These are phyloP conservation scores for Prunus dulcis DNA, from an alignment of 306 rosid genomes.

Conservation along the genomic window DNA sequence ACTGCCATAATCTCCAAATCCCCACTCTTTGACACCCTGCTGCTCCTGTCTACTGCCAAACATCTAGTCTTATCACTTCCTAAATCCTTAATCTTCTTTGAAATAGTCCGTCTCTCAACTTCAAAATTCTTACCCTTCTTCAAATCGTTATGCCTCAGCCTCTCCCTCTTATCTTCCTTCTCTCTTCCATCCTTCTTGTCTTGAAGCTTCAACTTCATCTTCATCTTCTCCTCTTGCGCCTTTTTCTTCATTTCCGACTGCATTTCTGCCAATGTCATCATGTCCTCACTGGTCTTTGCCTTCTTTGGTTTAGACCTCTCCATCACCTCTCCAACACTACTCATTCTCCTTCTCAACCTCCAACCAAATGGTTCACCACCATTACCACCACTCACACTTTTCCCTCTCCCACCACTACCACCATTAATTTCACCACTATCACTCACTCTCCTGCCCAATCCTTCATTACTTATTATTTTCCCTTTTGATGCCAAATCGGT, in stretches of 20 bases:
- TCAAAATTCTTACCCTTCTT: slow-evolving; percentile 23
- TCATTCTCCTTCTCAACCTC: slow-evolving; percentile 56
- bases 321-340: slow-evolving; percentile 64
- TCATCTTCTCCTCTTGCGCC: slow-evolving; percentile 36
- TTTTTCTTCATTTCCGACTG: slow-evolving; percentile 52
- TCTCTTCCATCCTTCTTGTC: slow-evolving; percentile 2
- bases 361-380: slow-evolving; percentile 32
- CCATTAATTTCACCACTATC: slow-evolving; percentile 18
- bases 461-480: slow-evolving; percentile 9
- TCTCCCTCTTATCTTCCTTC: background rate
- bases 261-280: slow-evolving; percentile 84
- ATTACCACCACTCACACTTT: slow-evolving; percentile 10
- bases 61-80: slow-evolving; percentile 26
- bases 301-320: slow-evolving; percentile 53
- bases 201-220: slow-evolving; percentile 18
- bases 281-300: slow-evolving; percentile 48
- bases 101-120: slow-evolving; percentile 8
- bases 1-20: slow-evolving; percentile 47
- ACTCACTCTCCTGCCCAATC: slow-evolving; percentile 1
- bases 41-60: slow-evolving; percentile 18
- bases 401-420: slow-evolving; percentile 19
- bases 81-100: slow-evolving; percentile 26
- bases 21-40: slow-evolving; percentile 16
- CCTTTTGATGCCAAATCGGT: slow-evolving; percentile 4
- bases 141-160: slow-evolving; percentile 12